Evolutionary conservation across 2,329 filamentous ascomycete genomes (phyloP).

Genomic region (Lachnellula hyalina): DNA sequence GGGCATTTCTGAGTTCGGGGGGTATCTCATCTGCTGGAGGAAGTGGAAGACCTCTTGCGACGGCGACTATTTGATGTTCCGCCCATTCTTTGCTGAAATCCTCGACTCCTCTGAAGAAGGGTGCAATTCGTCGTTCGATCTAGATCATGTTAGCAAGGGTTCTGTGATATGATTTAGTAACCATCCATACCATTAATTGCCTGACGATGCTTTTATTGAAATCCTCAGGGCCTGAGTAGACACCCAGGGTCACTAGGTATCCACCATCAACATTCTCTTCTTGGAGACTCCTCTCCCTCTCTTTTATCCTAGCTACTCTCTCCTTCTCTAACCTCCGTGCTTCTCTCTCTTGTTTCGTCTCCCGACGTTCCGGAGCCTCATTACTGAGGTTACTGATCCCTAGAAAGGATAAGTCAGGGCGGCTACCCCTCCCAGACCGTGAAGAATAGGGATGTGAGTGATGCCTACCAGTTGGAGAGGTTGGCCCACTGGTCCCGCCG

Average conservation of each 20-base stretch:
- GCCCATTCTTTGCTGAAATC: slow-evolving; percentile 87
- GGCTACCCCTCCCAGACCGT: slow-evolving; percentile 25
- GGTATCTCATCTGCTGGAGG: slow-evolving; percentile 80
- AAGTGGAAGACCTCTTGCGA: slow-evolving; percentile 75
- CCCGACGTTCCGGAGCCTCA: slow-evolving; percentile 50
- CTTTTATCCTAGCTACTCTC: slow-evolving; percentile 66
- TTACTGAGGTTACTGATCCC: slow-evolving; percentile 26
- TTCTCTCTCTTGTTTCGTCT: slow-evolving; percentile 89
- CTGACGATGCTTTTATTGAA: slow-evolving; percentile 85
- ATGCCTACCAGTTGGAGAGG: slow-evolving; percentile 21
- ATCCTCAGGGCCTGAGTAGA: slow-evolving; percentile 88
- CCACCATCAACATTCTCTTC: slow-evolving; percentile 95
- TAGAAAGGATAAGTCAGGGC: slow-evolving; percentile 30
- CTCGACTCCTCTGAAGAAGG: slow-evolving; percentile 91
- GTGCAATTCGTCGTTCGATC: slow-evolving; percentile 89
- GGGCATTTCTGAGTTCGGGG: slow-evolving; percentile 49
- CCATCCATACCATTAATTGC: slow-evolving; percentile 71
- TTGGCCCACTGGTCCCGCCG: slow-evolving; percentile 17
- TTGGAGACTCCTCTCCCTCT: slow-evolving; percentile 82
- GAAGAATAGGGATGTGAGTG: slow-evolving; percentile 21
- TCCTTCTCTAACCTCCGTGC: slow-evolving; percentile 81
- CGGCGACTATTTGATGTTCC: slow-evolving; percentile 91
- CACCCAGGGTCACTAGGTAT: slow-evolving; percentile 87
- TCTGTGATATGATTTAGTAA: neutral
- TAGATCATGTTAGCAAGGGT: slow-evolving; percentile 35